These are phyloP conservation scores for Trypethelium eluteriae DNA, from an alignment of 495 filamentous ascomycete species.

Conservation along the genomic window DNA sequence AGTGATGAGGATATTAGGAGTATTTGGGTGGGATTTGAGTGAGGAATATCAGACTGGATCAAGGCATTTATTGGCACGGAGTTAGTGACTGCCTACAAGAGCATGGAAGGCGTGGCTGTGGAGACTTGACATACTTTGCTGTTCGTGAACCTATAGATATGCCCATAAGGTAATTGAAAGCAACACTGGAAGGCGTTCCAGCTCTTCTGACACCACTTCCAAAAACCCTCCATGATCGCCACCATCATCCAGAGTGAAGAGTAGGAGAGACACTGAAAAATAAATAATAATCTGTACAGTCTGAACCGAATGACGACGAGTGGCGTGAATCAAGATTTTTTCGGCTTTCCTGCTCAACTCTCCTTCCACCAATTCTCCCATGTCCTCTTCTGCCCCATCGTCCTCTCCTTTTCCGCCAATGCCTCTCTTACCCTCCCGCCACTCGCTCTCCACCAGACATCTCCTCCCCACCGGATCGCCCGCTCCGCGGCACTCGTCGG, in stretches of 20 bases:
- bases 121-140: not conserved
- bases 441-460: constrained; percentile 86
- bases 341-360: constrained; percentile 1
- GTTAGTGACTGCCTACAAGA: not conserved
- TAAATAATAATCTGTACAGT: not conserved
- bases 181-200: not conserved
- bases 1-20: not conserved
- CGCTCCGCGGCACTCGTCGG: constrained; percentile 76
- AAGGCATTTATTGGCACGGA: not conserved
- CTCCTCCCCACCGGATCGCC: constrained; percentile 79
- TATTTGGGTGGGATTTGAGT: not conserved
- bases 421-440: constrained; percentile 46
- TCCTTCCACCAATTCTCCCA: constrained; percentile 11
- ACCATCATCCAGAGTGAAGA: not conserved
- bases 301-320: not conserved
- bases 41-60: not conserved
- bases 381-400: not conserved
- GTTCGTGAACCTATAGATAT: not conserved
- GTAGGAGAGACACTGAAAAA: not conserved
- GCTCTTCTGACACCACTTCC: not conserved
- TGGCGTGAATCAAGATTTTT: not conserved
- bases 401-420: constrained; percentile 22
- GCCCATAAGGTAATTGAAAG: not conserved
- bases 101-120: not conserved
- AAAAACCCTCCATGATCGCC: not conserved